Conservation (phyloP, 2,329 filamentous ascomycete genomes). For the Thielaviopsis ethacetica region DNA sequence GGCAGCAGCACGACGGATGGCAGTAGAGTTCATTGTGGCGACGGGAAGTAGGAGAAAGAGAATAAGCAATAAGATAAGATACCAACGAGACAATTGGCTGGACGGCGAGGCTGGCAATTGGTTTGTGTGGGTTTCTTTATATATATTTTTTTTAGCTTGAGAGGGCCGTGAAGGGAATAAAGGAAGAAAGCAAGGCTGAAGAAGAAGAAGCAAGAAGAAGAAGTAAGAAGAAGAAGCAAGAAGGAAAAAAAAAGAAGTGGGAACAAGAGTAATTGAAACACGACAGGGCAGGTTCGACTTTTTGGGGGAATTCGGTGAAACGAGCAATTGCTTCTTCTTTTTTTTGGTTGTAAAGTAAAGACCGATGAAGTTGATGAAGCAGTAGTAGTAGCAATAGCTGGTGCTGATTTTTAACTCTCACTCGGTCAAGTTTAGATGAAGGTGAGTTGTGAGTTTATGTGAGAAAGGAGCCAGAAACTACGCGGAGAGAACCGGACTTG, state of each 20-base stretch:
- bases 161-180: too few relatives aligned
- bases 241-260: background rate
- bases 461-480: background rate
- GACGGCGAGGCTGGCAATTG: background rate
- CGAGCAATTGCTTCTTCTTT: background rate
- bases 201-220: background rate
- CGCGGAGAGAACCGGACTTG: slow-evolving; percentile 1
- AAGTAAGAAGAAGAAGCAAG: background rate
- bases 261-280: background rate
- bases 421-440: background rate
- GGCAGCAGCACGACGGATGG: slow-evolving; percentile 38
- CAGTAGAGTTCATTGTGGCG: slow-evolving; percentile 35
- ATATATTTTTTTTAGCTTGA: too few relatives aligned
- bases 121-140: background rate
- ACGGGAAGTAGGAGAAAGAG: background rate
- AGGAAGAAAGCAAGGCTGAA: background rate
- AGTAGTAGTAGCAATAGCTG: too few relatives aligned
- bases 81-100: background rate
- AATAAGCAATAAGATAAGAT: background rate
- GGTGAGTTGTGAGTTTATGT: background rate
- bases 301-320: background rate
- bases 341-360: too few relatives aligned
- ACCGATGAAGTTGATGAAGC: too few relatives aligned
- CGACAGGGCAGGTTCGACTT: background rate
- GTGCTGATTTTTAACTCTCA: background rate